These are phyloP conservation scores for Hibiscus mutabilis DNA, from an alignment of 345 rosid genomes.

Conservation along the genomic window DNA sequence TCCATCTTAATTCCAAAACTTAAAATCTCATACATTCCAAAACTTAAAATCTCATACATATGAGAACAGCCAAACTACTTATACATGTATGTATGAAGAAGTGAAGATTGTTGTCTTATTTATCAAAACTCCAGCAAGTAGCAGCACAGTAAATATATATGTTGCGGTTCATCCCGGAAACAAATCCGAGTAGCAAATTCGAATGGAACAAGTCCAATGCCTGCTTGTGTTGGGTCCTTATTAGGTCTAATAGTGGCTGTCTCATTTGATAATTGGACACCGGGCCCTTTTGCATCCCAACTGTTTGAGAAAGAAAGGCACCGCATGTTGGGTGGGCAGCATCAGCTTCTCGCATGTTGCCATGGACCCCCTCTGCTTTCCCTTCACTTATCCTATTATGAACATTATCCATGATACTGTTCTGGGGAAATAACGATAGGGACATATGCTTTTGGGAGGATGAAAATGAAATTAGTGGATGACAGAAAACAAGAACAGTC, in stretches of 20 bases:
- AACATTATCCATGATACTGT: no score
- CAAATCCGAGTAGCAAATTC: not conserved
- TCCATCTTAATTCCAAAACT: no score
- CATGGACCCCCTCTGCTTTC: not conserved
- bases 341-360: slow-evolving; percentile 7
- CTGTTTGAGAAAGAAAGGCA: not conserved
- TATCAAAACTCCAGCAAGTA: not conserved
- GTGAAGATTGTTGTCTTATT: not conserved
- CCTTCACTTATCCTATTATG: slow-evolving; percentile 14
- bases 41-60: no score
- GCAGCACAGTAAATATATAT: not conserved
- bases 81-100: not conserved
- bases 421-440: not conserved
- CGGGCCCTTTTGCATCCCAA: no score
- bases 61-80: not conserved
- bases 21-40: no score
- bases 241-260: no score
- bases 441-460: not conserved
- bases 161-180: not conserved
- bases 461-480: not conserved
- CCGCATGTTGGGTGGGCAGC: not conserved
- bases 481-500: not conserved
- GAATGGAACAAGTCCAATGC: not conserved
- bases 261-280: not conserved
- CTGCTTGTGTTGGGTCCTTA: not conserved